Conservation (phyloP, 768 basidiomycete species). For the Psilocybe cyanescens region DNA sequence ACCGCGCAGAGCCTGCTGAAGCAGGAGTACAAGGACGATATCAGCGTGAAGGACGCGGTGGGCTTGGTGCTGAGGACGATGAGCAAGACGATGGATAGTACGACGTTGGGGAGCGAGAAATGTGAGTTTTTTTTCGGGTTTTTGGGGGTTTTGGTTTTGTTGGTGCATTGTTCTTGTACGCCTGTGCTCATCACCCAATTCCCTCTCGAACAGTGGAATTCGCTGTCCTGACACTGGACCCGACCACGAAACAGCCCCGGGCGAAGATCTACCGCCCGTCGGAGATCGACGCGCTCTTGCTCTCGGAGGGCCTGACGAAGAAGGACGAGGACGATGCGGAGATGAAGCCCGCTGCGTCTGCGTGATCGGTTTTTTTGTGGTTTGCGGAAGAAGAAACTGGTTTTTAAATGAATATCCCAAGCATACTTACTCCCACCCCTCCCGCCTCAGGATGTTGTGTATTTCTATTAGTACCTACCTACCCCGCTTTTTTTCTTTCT, state of each 20-base stretch:
- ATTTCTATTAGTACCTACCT: too few species aligned
- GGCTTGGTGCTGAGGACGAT: conserved; percentile 91
- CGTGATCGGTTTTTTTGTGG: not conserved
- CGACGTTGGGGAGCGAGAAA: conserved; percentile 95
- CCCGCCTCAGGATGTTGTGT: too few species aligned
- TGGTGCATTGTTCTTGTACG: not conserved
- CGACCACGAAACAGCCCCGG: conserved; percentile 72
- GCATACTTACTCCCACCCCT: too few species aligned
- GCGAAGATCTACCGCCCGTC: conserved; percentile 91
- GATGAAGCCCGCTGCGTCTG: conserved; percentile 60
- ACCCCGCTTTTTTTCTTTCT: too few species aligned
- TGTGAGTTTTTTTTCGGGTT: conserved; percentile 49
- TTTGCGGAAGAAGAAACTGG: conserved; percentile 8
- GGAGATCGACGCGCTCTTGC: conserved; percentile 85
- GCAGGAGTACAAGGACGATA: conserved; percentile 98
- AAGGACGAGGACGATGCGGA: conserved; percentile 78
- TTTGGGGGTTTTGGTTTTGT: not conserved
- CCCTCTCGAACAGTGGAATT: conserved; percentile 76
- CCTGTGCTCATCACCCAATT: not conserved
- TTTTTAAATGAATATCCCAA: too few species aligned
- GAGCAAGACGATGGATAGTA: conserved; percentile 99
- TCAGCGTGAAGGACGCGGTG: conserved; percentile 89
- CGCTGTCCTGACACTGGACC: conserved; percentile 88
- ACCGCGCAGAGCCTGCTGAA: conserved; percentile 94
- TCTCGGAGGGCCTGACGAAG: conserved; percentile 82